Evolutionary conservation across 345 rosid genomes (phyloP).

Genomic region (Leavenworthia alabamica): DNA sequence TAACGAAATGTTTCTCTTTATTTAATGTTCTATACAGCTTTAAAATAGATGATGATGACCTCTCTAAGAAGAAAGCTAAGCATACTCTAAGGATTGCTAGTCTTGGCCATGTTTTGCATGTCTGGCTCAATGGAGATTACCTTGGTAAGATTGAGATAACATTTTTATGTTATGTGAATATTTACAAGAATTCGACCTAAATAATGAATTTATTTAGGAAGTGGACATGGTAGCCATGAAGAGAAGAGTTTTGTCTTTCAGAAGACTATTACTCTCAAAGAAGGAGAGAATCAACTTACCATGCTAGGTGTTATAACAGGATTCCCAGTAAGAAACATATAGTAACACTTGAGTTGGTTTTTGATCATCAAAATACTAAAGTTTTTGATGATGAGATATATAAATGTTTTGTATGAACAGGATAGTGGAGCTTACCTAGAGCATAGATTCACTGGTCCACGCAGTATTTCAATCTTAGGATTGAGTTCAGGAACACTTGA

Average conservation of each 20-base stretch:
- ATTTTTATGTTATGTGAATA: neutral
- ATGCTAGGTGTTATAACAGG: conserved; percentile 55
- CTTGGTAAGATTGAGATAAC: conserved; percentile 38
- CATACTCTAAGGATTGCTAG: conserved; percentile 60
- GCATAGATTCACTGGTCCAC: conserved; percentile 79
- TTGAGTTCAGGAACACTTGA: conserved; percentile 81
- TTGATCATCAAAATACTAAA: neutral
- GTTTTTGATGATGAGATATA: neutral
- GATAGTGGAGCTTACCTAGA: conserved; percentile 96
- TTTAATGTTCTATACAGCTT: conserved; percentile 35
- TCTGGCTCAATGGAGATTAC: conserved; percentile 64
- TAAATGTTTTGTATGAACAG: conserved; percentile 32
- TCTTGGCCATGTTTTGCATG: conserved; percentile 80
- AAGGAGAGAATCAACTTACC: conserved; percentile 48
- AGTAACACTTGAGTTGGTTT: no score
- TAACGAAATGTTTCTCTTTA: neutral
- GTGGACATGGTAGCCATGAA: conserved; percentile 68
- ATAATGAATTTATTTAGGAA: conserved; percentile 34
- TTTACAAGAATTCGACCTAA: neutral
- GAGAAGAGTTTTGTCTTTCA: conserved; percentile 77
- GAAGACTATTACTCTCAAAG: conserved; percentile 34
- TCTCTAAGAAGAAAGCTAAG: conserved; percentile 28
- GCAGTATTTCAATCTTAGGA: conserved; percentile 58
- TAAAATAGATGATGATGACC: conserved; percentile 35
- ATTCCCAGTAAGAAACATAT: conserved; percentile 44